phyloP scores from a whole-genome alignment of 75 land plant species.

The Cunninghamia lanceolata region DNA sequence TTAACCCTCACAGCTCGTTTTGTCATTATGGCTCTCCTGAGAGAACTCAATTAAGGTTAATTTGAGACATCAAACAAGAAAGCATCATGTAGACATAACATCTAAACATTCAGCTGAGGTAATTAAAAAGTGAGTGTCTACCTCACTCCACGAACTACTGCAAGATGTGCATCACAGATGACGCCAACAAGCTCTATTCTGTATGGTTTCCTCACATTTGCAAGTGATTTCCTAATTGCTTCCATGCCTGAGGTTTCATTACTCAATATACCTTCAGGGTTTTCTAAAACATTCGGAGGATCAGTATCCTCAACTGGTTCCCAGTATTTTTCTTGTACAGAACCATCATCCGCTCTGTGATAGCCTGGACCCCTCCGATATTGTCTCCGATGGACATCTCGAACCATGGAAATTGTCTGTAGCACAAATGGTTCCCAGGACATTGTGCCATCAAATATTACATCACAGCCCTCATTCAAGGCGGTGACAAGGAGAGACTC shows the following conservation, averaged over 20 bases:
- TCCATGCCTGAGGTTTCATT: background rate
- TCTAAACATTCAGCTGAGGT: background rate
- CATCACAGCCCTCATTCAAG: conserved; percentile 84
- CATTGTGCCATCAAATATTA: conserved; percentile 84
- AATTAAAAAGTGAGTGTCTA: conserved; percentile 1
- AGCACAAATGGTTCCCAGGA: conserved; percentile 88
- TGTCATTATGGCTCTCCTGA: conserved; percentile 75
- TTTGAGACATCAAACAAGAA: background rate
- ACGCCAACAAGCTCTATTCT: conserved; percentile 84
- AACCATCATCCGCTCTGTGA: conserved; percentile 49
- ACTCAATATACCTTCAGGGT: background rate
- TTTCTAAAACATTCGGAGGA: background rate
- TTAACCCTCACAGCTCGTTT: conserved; percentile 76
- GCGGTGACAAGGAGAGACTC: conserved; percentile 84
- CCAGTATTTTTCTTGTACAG: conserved; percentile 71
- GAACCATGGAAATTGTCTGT: conserved; percentile 79
- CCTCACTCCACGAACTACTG: conserved; percentile 85
- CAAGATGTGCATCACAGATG: conserved; percentile 78
- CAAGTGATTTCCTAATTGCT: background rate
- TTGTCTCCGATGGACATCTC: conserved; percentile 59
- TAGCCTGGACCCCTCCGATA: conserved; percentile 85
- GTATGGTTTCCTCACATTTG: conserved; percentile 47
- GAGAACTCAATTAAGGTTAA: background rate
- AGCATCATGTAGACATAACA: background rate
- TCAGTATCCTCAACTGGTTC: conserved; percentile 45